Evolutionary conservation across 768 basidiomycete species (phyloP), one percentile per base, ranked within the genome.

Genomic region (Austroboletus eburneus): DNA sequence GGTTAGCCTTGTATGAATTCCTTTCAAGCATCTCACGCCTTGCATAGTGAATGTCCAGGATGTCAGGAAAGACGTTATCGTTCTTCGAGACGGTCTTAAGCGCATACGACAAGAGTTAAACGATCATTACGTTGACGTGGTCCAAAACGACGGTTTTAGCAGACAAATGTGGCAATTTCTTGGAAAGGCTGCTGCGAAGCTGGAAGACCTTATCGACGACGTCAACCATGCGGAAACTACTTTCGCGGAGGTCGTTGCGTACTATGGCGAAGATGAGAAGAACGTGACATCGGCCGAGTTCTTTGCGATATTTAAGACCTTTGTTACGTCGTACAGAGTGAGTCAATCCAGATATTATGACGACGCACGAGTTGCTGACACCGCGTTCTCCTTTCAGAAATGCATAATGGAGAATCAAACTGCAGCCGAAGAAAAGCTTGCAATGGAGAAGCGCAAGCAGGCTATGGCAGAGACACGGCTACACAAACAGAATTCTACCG

Each of bases 301-400:
- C 71, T 99, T 91, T 69, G 91, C 83, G 12, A 84, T 95, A 57
- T 97, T 98, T 79, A 93, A 96, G 70, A 96, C 91, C 2, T 99
- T 99, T 58, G 79, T 94, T 22, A 94, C 86, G 0, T 95, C 93
- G 2, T 99, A 94, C 68, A 85, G 75, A 76, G 89, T 89, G 53
- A 47, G 74, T 4, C 44, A 32, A 16, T 32, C 16, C 16, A 37
- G 23, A 18, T 13, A 13, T 33, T 25, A 45, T 17, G 37, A 36
- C 27, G 21, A 9, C 37, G 51, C 12, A 42, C 17, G 14, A 25
- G 13, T 33, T 44, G 29, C 17, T 58, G 34, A 55, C 12, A 37
- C 29, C 42, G 17, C 25, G 21, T 59, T 22, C 33, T 37, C 12
- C 27, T 27, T 27, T 27, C 55, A 94, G 92, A 94, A 92, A 87